Conservation (phyloP, 805 yeast genomes). For the Candida golubevii region DNA sequence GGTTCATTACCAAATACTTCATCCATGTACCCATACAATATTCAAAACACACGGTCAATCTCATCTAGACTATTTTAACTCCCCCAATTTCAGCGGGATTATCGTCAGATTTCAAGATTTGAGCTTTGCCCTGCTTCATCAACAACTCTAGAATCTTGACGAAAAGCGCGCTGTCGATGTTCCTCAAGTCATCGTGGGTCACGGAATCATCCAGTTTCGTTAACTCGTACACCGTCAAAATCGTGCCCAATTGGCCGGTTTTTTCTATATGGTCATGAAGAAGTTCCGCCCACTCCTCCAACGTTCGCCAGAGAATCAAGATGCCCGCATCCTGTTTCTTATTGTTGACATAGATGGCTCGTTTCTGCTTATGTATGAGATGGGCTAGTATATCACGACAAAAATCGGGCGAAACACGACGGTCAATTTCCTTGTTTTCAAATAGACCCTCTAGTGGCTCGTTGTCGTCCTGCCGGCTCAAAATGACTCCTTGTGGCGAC, state of each 20-base stretch:
- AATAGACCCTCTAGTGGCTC: conserved; percentile 34
- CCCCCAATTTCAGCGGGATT: conserved; percentile 60
- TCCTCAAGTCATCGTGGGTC: conserved; percentile 52
- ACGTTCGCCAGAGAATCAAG: conserved; percentile 58
- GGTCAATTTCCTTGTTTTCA: conserved; percentile 45
- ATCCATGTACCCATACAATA: too few relatives aligned
- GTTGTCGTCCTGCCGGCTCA: conserved; percentile 23
- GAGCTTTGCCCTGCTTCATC: conserved; percentile 68
- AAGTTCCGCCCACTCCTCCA: conserved; percentile 35
- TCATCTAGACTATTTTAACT: conserved; percentile 57
- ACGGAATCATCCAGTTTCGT: conserved; percentile 52
- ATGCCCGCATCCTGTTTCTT: conserved; percentile 63
- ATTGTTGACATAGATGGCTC: conserved; percentile 52
- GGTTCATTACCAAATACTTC: too few relatives aligned
- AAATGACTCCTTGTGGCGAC: conserved; percentile 27
- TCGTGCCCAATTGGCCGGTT: conserved; percentile 73
- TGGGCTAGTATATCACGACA: conserved; percentile 51
- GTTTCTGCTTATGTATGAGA: conserved; percentile 48
- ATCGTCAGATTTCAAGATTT: conserved; percentile 61
- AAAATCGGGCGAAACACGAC: conserved; percentile 53
- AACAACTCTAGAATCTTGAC: conserved; percentile 52
- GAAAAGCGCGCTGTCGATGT: conserved; percentile 56
- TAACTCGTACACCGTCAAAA: conserved; percentile 79
- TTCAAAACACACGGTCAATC: neutral
- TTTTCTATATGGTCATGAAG: conserved; percentile 44